Conservation (phyloP, 768 basidiomycete species). For the Rossbeevera mucosa region DNA sequence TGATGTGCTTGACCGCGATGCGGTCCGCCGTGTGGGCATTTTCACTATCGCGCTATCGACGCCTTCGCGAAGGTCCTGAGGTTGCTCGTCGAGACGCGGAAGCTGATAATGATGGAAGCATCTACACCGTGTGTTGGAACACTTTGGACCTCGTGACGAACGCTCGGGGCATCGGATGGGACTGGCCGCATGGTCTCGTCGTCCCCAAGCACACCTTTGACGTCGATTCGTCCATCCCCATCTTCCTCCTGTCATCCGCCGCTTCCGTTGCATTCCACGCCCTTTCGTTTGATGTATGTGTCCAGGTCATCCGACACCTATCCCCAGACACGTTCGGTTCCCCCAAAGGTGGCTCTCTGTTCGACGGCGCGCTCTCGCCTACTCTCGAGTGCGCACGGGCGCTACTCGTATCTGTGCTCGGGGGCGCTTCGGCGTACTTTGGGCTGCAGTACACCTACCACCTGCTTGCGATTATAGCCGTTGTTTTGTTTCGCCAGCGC, state of each 20-base stretch:
- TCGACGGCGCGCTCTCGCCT: conserved; percentile 29
- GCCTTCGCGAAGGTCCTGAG: not conserved
- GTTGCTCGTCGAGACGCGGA: not conserved
- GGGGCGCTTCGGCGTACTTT: conserved; percentile 42
- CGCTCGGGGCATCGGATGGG: conserved; percentile 27
- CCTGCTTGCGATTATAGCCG: conserved; percentile 38
- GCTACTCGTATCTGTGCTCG: conserved; percentile 37
- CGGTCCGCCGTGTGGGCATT: conserved; percentile 21
- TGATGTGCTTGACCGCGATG: conserved; percentile 12
- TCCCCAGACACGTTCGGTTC: conserved; percentile 37
- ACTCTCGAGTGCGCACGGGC: conserved; percentile 36
- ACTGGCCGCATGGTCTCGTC: conserved; percentile 19
- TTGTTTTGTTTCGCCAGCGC: conserved; percentile 43
- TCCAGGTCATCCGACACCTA: conserved; percentile 23
- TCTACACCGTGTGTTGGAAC: conserved; percentile 22
- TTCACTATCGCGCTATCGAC: conserved; percentile 12
- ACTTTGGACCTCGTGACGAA: conserved; percentile 24
- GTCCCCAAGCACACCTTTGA: conserved; percentile 9
- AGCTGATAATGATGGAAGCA: not conserved
- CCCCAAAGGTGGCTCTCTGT: conserved; percentile 33
- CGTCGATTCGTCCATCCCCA: conserved; percentile 6
- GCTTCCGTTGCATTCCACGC: conserved; percentile 1
- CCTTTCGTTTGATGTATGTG: conserved; percentile 14
- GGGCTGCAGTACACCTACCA: conserved; percentile 43
- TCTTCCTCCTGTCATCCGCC: conserved; percentile 10